Evolutionary conservation across 2,329 filamentous ascomycete species (phyloP), one percentile per base, ranked within the genome.

Genomic region (Xylaria sp.): DNA sequence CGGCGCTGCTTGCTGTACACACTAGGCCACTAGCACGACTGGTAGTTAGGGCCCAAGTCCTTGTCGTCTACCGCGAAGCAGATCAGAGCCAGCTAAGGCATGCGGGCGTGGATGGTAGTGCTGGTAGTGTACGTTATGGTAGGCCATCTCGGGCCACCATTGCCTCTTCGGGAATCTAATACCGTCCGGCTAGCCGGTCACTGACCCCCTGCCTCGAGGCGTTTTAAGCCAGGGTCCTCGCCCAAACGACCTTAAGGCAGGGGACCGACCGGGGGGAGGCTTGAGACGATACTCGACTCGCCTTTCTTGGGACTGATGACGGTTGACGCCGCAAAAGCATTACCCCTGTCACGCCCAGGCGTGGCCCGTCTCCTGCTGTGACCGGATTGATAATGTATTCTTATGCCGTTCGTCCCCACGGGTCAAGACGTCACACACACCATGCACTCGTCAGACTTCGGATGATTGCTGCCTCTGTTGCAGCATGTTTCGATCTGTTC

Each of bases 301-400:
- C 77, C 74, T 70, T 71, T 75, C 66, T 74, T 71, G 72, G 77
- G 75, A 78, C 76, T 77, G 75, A 78, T 77, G 71, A 72, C 73
- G 75, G 76, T 75, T 77, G 78, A 74, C 76, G 78, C 77, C 76
- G 73, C 79, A 79, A 79, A 73, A 75, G 72, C 75, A 77, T 78
- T 75, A 77, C 77, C 77, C 76, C 78, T 77, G 75, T 76, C 69
- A 64, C 71, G 67, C 72, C 71, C 77, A 75, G 67, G 72, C 68
- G 71, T 72, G 75, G 75, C 76, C 78, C 76, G 76, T 75, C 74
- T 77, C 75, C 76, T 80, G 80, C 82, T 83, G 81, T 80, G 82
- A 84, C 83, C 82, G 83, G 82, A 83, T 81, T 80, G 79, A 78
- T 79, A 75, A 82, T 80, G 75, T 82, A 79, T 81, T 83, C 79